Conservation (phyloP, 2,329 filamentous ascomycete species). For the Pezicula neosporulosa region DNA sequence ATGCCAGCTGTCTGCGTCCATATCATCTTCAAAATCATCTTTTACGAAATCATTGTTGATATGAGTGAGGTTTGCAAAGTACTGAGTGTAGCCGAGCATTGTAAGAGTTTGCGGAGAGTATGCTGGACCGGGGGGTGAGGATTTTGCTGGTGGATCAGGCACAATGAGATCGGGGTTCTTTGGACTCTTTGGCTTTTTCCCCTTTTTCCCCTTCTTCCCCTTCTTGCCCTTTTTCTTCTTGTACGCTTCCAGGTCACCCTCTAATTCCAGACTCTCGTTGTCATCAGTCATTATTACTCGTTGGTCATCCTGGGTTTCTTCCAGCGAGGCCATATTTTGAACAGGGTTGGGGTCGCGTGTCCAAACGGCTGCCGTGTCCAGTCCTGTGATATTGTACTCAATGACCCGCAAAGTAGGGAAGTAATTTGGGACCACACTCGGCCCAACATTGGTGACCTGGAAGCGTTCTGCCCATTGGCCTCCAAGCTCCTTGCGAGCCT, state of each 20-base stretch:
- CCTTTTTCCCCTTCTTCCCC: slow-evolving; percentile 34
- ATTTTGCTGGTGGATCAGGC: slow-evolving; percentile 70
- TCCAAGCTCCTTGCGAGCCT: slow-evolving; percentile 65
- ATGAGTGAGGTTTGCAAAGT: slow-evolving; percentile 88
- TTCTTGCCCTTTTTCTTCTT: slow-evolving; percentile 42
- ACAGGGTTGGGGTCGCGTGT: slow-evolving; percentile 1
- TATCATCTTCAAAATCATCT: slow-evolving; percentile 21
- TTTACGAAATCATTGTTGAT: slow-evolving; percentile 70
- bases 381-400: slow-evolving; percentile 78
- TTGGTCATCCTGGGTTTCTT: slow-evolving; percentile 9
- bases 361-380: slow-evolving; percentile 21
- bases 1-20: slow-evolving; percentile 50
- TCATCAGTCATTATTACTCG: not conserved
- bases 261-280: slow-evolving; percentile 2
- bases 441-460: slow-evolving; percentile 73
- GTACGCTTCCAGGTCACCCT: slow-evolving; percentile 31
- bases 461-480: slow-evolving; percentile 84
- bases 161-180: slow-evolving; percentile 59
- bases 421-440: slow-evolving; percentile 90
- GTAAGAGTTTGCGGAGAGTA: slow-evolving; percentile 84
- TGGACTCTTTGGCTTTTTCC: slow-evolving; percentile 46
- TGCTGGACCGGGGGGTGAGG: slow-evolving; percentile 76
- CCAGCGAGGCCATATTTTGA: slow-evolving; percentile 12
- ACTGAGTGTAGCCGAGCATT: slow-evolving; percentile 79
- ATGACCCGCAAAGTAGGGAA: slow-evolving; percentile 87